A percentile compares a stretch with the other conserved stretches of the same genome.
These are phyloP conservation scores for Rosa rugosa DNA, from an alignment of 306 rosid genomes.

Conservation along the genomic window DNA sequence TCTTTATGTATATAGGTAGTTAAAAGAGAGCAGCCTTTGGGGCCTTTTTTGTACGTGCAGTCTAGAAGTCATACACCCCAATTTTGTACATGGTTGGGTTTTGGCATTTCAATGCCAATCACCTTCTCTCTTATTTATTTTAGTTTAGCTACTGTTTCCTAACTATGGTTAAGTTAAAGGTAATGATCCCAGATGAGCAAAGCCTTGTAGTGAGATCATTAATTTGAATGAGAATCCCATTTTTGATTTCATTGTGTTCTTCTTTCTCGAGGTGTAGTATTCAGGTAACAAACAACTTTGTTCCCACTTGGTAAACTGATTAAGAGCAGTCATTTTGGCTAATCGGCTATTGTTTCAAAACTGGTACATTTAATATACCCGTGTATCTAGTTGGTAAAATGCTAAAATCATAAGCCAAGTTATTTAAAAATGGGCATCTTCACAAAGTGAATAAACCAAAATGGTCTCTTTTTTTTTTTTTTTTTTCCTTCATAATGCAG, in stretches of 20 bases:
- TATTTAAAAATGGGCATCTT: too few species aligned
- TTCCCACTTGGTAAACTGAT: too few species aligned
- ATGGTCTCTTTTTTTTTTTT: too few species aligned
- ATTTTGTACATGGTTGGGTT: slow-evolving; percentile 5
- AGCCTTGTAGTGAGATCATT: neutral
- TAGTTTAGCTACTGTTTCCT: neutral
- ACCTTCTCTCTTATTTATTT: neutral
- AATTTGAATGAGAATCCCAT: neutral
- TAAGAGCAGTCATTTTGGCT: too few species aligned
- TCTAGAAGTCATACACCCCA: neutral
- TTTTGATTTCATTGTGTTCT: neutral
- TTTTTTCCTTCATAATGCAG: too few species aligned
- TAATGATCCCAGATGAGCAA: neutral
- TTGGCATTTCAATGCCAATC: neutral
- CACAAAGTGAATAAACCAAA: too few species aligned
- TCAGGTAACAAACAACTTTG: too few species aligned
- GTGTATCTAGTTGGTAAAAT: too few species aligned
- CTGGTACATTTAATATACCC: too few species aligned
- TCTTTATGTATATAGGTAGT: neutral
- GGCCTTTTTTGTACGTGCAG: neutral
- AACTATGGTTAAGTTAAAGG: neutral
- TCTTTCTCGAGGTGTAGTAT: neutral
- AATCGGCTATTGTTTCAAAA: too few species aligned
- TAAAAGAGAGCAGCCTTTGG: slow-evolving; percentile 8
- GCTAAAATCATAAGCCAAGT: too few species aligned